Evolutionary conservation across 179 eudicot genomes (phyloP), one percentile per base, ranked within the genome.

Genomic region (Patellifolia procumbens): DNA sequence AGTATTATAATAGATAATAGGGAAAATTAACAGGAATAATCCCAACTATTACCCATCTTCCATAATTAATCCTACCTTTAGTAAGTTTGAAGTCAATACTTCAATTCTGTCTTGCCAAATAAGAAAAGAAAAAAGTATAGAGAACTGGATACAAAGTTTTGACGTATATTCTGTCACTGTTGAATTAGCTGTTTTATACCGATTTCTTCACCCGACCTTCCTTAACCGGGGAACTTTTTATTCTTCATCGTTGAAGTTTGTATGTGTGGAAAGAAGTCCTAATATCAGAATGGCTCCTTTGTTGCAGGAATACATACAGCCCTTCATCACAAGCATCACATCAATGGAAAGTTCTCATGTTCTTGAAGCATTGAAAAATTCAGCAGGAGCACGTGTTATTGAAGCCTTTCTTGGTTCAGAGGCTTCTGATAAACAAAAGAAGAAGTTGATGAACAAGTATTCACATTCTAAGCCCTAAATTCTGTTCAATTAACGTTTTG

Each of bases 401-500:
- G 98, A 95, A 88, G 91, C 96, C 76, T 93, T 95, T 80, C 91
- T 95, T 72, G 75, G 80, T 78, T 95, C 99, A 69, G 83, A 79
- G 78, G 91, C 89, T 76, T 81, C 91, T 24, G 87, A 84, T 51
- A 93, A 95, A 80, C 91, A 90, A 43, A 95, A 91, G 85, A 87
- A 88, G 76, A 93, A 88, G 85, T 75, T 95, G 75, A 74, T 93
- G 60, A 68, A 82, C 86, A 91, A 91, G 99, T 95, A 39, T 7
- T 39, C 6, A 91, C 22, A 87, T 73, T 59, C 29, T 65, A 26
- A 13, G 24, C 43, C 70, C 43, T 65, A 35, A 28, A 45, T 46
- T 78, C 63, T 48, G 29, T 39, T 81, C 6, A 49, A 15, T 1
- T 66, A 32, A 12, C 51, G 20, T 15, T 52, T 52, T 34, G 29